Conservation (phyloP, 768 basidiomycete genomes). For the Phlebiopsis flavidoalba region DNA sequence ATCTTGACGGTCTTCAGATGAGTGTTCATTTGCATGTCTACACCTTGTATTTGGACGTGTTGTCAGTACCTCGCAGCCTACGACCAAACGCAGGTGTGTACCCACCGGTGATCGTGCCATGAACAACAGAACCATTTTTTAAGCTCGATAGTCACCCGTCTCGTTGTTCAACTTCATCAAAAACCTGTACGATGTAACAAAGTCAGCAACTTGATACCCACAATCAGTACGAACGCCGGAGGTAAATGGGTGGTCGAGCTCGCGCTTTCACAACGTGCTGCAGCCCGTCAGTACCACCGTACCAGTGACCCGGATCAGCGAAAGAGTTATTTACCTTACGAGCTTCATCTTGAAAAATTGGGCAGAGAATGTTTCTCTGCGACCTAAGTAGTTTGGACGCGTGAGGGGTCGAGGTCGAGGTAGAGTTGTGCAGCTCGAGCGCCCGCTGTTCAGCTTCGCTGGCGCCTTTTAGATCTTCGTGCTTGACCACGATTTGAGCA, state of each 20-base stretch:
- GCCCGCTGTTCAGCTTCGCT: background rate
- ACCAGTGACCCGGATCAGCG: background rate
- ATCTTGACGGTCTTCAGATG: slow-evolving; percentile 97
- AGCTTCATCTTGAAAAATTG: slow-evolving; percentile 63
- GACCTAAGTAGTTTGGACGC: background rate
- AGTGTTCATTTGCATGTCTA: slow-evolving; percentile 99
- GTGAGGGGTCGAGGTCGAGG: background rate
- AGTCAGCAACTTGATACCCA: slow-evolving; percentile 12
- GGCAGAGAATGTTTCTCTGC: background rate
- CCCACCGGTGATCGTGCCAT: slow-evolving; percentile 95
- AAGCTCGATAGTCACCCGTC: slow-evolving; percentile 96
- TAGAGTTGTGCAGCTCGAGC: background rate
- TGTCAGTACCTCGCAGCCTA: background rate
- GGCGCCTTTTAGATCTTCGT: too few species aligned
- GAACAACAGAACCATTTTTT: slow-evolving; percentile 93
- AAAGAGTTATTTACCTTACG: slow-evolving; percentile 51
- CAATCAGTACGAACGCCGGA: background rate
- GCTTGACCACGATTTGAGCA: too few species aligned
- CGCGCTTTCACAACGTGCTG: background rate
- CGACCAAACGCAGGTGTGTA: slow-evolving; percentile 4
- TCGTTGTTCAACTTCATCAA: slow-evolving; percentile 99
- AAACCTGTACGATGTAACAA: slow-evolving; percentile 50
- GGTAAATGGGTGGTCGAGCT: slow-evolving; percentile 3
- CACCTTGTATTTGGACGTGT: slow-evolving; percentile 49
- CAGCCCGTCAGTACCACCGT: background rate